These are phyloP conservation scores for Astraeus odoratus DNA, from an alignment of 768 basidiomycete species.

Conservation along the genomic window DNA sequence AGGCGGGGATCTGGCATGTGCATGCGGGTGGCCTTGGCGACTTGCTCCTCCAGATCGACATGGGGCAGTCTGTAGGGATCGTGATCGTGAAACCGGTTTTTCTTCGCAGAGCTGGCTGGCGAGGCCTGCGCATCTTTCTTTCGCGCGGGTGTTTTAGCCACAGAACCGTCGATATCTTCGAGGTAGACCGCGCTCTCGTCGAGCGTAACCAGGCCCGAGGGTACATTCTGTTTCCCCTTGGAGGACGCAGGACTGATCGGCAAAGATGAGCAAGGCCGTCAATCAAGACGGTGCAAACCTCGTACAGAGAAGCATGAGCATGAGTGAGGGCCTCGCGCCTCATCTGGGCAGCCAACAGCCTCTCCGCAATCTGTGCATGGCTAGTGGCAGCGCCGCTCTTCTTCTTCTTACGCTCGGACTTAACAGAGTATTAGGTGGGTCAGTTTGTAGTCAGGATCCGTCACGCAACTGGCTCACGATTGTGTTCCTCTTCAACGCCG, in stretches of 20 bases:
- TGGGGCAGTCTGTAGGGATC: conserved; percentile 94
- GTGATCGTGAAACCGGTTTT: conserved; percentile 61
- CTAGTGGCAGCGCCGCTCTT: conserved; percentile 85
- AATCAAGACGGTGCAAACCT: too few species aligned
- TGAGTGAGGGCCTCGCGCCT: conserved; percentile 80
- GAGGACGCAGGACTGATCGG: conserved; percentile 18
- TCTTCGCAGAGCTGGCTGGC: conserved; percentile 49
- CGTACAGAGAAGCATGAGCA: conserved; percentile 38
- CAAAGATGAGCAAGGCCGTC: not conserved
- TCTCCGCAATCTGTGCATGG: conserved; percentile 84
- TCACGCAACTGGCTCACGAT: conserved; percentile 50
- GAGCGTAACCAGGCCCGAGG: conserved; percentile 43
- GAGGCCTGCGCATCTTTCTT: conserved; percentile 26
- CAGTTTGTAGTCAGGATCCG: conserved; percentile 6
- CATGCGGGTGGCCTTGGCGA: conserved; percentile 56
- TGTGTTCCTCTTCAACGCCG: conserved; percentile 79
- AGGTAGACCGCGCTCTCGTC: conserved; percentile 78
- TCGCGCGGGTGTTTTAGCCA: conserved; percentile 44
- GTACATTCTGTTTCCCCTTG: conserved; percentile 41
- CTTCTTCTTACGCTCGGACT: conserved; percentile 86
- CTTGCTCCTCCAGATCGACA: conserved; percentile 57
- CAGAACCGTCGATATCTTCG: conserved; percentile 67
- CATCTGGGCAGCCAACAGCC: conserved; percentile 88
- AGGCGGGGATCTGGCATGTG: conserved; percentile 79
- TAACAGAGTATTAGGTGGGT: too few species aligned